These are phyloP conservation scores for Ceratobasidium sp. DNA, from an alignment of 1,284 basidiomycete genomes.

Conservation along the genomic window DNA sequence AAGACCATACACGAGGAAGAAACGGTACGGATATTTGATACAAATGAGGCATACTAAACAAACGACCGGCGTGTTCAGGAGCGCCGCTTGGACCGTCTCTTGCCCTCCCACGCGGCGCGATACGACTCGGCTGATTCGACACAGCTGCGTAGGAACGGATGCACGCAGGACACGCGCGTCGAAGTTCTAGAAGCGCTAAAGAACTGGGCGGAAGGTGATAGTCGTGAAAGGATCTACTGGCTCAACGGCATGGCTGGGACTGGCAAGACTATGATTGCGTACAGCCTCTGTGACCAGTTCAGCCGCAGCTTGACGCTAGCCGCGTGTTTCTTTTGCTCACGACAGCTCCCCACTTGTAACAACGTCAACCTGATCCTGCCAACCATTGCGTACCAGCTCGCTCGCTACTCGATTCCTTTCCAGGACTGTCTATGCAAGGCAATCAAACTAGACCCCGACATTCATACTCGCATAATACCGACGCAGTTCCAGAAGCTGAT, in stretches of 20 bases:
- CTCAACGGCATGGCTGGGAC: too few species aligned
- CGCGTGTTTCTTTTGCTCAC: slow-evolving; percentile 55
- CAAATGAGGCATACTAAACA: background rate
- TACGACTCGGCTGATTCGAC: slow-evolving; percentile 17
- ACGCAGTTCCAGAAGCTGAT: slow-evolving; percentile 41
- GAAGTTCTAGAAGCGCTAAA: background rate
- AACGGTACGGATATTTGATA: background rate
- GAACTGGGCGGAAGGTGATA: background rate
- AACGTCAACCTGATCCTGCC: slow-evolving; percentile 44
- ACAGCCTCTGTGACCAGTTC: too few species aligned
- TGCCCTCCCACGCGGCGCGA: background rate
- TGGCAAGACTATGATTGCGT: too few species aligned
- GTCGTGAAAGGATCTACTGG: too few species aligned
- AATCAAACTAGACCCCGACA: background rate
- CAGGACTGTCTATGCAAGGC: background rate
- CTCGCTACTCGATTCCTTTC: slow-evolving; percentile 22
- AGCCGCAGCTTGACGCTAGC: slow-evolving; percentile 54
- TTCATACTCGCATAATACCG: background rate
- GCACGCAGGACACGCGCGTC: slow-evolving; percentile 12
- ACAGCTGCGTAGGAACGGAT: background rate
- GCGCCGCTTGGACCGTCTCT: background rate
- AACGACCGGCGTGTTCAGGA: background rate
- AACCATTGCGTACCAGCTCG: slow-evolving; percentile 41
- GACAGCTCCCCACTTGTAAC: slow-evolving; percentile 38
- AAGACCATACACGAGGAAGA: slow-evolving; percentile 1